phyloP scores from a whole-genome alignment of 2,329 filamentous ascomycete species.

The Lecanicillium sp. region DNA sequence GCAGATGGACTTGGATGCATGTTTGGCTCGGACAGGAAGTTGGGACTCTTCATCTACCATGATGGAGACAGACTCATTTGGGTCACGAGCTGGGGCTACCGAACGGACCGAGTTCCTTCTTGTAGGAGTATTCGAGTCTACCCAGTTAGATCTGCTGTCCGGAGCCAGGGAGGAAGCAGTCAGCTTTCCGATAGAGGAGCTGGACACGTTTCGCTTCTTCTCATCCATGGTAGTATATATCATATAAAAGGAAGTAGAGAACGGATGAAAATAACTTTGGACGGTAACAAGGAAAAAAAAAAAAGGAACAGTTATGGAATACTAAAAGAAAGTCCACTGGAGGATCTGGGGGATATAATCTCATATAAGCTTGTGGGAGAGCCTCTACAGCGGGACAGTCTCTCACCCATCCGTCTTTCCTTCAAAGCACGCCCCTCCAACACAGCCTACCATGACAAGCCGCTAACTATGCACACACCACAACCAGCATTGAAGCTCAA shows the following conservation, averaged over 20 bases:
- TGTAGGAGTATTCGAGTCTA: slow-evolving; percentile 7
- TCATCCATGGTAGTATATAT: slow-evolving; percentile 5
- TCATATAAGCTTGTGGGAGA: too few species aligned
- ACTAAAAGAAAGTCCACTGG: too few species aligned
- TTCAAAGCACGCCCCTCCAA: too few species aligned
- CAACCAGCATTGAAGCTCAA: too few species aligned
- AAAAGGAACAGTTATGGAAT: background rate
- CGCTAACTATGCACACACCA: too few species aligned
- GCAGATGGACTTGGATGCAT: background rate
- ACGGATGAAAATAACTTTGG: background rate
- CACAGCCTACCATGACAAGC: too few species aligned
- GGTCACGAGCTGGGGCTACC: background rate
- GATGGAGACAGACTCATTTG: background rate
- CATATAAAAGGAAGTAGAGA: background rate
- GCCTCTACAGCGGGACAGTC: too few species aligned
- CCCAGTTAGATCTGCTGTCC: slow-evolving; percentile 3
- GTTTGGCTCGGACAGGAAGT: background rate
- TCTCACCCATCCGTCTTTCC: too few species aligned
- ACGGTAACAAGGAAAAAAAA: background rate
- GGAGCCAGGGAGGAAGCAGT: background rate
- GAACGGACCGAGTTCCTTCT: slow-evolving; percentile 7
- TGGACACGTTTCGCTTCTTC: background rate
- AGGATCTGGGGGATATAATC: too few species aligned
- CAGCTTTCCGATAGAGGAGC: slow-evolving; percentile 3
- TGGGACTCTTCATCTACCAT: slow-evolving; percentile 6